Evolutionary conservation across 108 stramenopile genomes (phyloP).

Genomic region (Nitzschia sp.): DNA sequence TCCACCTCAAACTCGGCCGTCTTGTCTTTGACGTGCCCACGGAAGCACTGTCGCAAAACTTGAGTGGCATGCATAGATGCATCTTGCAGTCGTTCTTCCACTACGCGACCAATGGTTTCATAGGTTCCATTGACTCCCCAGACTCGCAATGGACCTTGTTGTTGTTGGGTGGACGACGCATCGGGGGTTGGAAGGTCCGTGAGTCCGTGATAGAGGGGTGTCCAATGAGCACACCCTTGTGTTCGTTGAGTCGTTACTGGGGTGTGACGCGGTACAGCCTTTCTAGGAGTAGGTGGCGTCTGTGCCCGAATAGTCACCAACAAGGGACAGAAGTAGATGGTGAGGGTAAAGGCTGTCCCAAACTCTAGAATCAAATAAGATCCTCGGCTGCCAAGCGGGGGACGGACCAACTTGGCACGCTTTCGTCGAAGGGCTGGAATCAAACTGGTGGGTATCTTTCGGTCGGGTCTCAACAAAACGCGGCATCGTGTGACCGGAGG

Average conservation of each 20-base stretch:
- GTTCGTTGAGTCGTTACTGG: background rate
- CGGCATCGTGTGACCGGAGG: constrained; percentile 39
- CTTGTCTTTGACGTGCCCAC: constrained; percentile 41
- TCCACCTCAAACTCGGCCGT: constrained; percentile 71
- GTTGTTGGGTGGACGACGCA: background rate
- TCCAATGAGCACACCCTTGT: constrained; percentile 24
- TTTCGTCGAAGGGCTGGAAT: constrained; percentile 68
- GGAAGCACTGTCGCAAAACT: constrained; percentile 69
- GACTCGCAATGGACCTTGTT: constrained; percentile 14
- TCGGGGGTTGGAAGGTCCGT: background rate
- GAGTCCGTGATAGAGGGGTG: constrained; percentile 31
- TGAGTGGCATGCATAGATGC: constrained; percentile 73
- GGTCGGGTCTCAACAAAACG: constrained; percentile 58
- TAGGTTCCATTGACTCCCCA: constrained; percentile 54
- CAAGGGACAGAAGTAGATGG: constrained; percentile 69
- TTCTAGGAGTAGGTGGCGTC: background rate
- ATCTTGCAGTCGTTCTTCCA: constrained; percentile 70
- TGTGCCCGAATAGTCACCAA: constrained; percentile 66
- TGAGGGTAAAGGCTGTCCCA: constrained; percentile 75
- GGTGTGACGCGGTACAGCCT: background rate
- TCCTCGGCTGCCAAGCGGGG: constrained; percentile 24
- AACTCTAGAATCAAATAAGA: constrained; percentile 63
- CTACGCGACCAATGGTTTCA: constrained; percentile 50
- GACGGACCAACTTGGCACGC: constrained; percentile 48
- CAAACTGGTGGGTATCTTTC: constrained; percentile 53